A percentile compares a stretch with the other conserved stretches of the same genome.
Conservation (phyloP, 2,329 filamentous ascomycete species). For the Stagonosporopsis chrysanthemi region DNA sequence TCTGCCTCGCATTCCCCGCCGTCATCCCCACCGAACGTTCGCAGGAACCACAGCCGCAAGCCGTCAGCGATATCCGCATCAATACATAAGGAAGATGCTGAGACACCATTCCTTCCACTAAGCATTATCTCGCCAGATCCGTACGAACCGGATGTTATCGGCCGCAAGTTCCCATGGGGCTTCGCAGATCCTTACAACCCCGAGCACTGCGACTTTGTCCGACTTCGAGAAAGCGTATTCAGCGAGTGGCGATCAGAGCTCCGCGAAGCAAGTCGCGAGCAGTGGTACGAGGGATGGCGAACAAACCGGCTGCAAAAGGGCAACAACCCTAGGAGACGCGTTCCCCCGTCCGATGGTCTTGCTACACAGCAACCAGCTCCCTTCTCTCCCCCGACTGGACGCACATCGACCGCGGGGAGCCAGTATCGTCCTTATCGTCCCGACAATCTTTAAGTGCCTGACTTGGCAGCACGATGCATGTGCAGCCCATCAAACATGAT, state of each 20-base stretch:
- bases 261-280: slow-evolving; percentile 85
- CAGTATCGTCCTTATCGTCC: slow-evolving; percentile 39
- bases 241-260: slow-evolving; percentile 91
- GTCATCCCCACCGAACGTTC: slow-evolving; percentile 43
- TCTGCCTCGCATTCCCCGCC: slow-evolving; percentile 43
- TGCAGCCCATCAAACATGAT: background rate
- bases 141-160: slow-evolving; percentile 80
- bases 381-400: slow-evolving; percentile 39
- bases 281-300: slow-evolving; percentile 97
- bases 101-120: slow-evolving; percentile 77
- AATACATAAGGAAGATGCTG: slow-evolving; percentile 50
- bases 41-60: slow-evolving; percentile 50
- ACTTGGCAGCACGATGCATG: background rate
- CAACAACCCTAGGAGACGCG: slow-evolving; percentile 29
- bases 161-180: slow-evolving; percentile 94
- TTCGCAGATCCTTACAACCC: slow-evolving; percentile 93
- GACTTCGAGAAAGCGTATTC: slow-evolving; percentile 91
- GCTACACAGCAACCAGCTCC: slow-evolving; percentile 31
- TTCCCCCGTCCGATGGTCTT: slow-evolving; percentile 43
- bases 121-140: slow-evolving; percentile 94
- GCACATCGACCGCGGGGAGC: slow-evolving; percentile 43
- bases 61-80: slow-evolving; percentile 51
- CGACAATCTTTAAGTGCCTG: slow-evolving; percentile 26
- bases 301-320: slow-evolving; percentile 60
- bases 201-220: slow-evolving; percentile 91